Evolutionary conservation across 768 basidiomycete genomes (phyloP).

Genomic region (Fomitopsis serialis): DNA sequence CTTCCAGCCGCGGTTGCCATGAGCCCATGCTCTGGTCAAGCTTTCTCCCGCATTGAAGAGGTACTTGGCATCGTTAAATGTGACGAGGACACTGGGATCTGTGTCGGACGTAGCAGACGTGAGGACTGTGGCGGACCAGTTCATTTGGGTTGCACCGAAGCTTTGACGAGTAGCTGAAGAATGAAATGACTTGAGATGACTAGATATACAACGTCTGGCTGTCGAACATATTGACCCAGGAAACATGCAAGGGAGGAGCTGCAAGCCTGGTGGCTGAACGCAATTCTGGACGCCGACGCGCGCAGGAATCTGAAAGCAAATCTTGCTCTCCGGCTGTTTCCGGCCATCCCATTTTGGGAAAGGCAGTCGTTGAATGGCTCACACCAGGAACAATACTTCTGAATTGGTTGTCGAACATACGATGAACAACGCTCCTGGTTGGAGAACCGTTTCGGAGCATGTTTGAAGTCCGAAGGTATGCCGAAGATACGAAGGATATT

Average conservation of each 20-base stretch:
- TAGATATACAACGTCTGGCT: not conserved
- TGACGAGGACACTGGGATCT: slow-evolving; percentile 68
- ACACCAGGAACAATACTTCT: too few relatives aligned
- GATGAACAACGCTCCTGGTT: too few relatives aligned
- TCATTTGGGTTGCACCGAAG: not conserved
- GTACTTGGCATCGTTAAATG: slow-evolving; percentile 77
- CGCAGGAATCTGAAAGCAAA: not conserved
- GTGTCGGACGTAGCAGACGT: slow-evolving; percentile 68
- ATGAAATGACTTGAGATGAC: not conserved
- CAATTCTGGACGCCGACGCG: not conserved
- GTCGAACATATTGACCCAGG: not conserved
- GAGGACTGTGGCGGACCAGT: slow-evolving; percentile 59
- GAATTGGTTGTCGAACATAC: too few relatives aligned
- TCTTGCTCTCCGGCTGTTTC: not conserved
- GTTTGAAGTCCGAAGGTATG: too few relatives aligned
- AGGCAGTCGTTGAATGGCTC: too few relatives aligned
- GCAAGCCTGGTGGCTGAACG: not conserved
- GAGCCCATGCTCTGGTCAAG: slow-evolving; percentile 66
- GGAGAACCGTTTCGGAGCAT: too few relatives aligned
- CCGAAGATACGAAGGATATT: too few relatives aligned
- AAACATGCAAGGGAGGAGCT: not conserved
- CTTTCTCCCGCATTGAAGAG: slow-evolving; percentile 88
- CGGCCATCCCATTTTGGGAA: too few relatives aligned
- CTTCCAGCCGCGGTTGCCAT: slow-evolving; percentile 60
- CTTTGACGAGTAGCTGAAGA: not conserved